Evolutionary conservation across 2,329 filamentous ascomycete genomes (phyloP).

Genomic region (Thielaviopsis ethacetica): DNA sequence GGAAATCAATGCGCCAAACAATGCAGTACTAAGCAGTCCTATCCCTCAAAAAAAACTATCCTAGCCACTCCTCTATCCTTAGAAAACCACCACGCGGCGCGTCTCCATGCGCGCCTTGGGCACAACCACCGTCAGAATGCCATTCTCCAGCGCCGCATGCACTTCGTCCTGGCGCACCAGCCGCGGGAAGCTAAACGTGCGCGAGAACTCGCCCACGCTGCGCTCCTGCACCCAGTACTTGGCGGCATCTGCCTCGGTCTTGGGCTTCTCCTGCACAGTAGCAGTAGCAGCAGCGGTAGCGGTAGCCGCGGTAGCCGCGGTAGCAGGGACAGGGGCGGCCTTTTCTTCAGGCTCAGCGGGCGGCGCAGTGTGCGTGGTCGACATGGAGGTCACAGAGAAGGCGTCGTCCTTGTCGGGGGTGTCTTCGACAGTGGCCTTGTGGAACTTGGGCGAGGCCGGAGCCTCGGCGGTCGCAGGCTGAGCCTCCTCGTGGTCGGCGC

Average conservation of each 20-base stretch:
- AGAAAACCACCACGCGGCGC: conserved; percentile 39
- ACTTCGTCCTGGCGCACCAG: conserved; percentile 47
- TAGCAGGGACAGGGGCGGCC: no score
- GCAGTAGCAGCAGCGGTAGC: background rate
- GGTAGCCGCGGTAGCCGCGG: no score
- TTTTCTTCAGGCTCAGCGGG: conserved; percentile 11
- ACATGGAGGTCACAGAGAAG: conserved; percentile 14
- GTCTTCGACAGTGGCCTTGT: conserved; percentile 52
- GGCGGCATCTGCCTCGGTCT: conserved; percentile 24
- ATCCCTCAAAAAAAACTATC: no score
- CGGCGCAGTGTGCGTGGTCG: conserved; percentile 13
- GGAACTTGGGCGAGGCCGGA: conserved; percentile 21
- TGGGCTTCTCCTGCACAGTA: conserved; percentile 3
- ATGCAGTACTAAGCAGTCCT: no score
- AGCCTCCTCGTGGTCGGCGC: no score
- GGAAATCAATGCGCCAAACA: background rate
- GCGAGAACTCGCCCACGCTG: conserved; percentile 48
- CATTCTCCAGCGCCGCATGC: conserved; percentile 45
- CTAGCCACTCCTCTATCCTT: no score
- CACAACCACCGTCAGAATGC: conserved; percentile 45
- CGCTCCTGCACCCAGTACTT: conserved; percentile 61
- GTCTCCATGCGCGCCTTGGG: conserved; percentile 46
- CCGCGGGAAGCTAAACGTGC: conserved; percentile 50
- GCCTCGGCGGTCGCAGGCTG: conserved; percentile 1
- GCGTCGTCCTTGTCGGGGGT: conserved; percentile 18